Base-by-base conservation (phyloP, 164 flowering plant genomes). In the Houttuynia cordata region DNA sequence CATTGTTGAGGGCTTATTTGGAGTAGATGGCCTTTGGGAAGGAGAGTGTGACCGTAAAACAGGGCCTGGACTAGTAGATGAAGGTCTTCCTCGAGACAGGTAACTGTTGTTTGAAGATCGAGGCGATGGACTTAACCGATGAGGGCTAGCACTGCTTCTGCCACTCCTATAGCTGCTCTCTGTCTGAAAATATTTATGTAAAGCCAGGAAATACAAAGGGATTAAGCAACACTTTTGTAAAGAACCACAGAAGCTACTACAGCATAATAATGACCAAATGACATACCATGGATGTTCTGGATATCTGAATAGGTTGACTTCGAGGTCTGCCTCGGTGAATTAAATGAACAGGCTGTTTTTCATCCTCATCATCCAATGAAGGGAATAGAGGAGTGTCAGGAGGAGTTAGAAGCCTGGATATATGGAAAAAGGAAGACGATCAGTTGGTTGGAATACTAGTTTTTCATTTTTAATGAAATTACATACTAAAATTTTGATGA, bases 311-410 rank as follows among this genome's bases (percentile, higher is more conserved):
- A 49, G 94, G 91, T 67, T 84, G 92, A 75, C 82, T 86, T 61
- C 81, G 80, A 62, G 91, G 84, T 70, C 99, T 79, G 21, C 97
- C 96, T 66, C 86, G 82, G 25, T 63, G 76, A 24, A 75, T 71
- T 74, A 64, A 67, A 70, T 69, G 77, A 66, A 58, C 72, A 47
- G 81, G 64, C 40, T 78, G 75, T 42, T 80, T 66, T 66, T 91
- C 97, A 68, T 88, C 92, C 51, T 91, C 97, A 67, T 88, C 94
- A 53, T 94, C 97, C 84, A 94, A 65, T 14, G 96, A 88, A 65
- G 81, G 80, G 64, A 87, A 94, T 40, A 94, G 94, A n/a, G 97
- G 99, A n/a, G 96, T 87, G 30, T 84, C 97, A 0, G 99, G 99
- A 62, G 99, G 99, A 73, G 99, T 94, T 60, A 91, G 71, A 58